These are phyloP conservation scores for Monilinia vaccinii-corymbosi DNA, from an alignment of 2,329 filamentous ascomycete genomes.

Conservation along the genomic window DNA sequence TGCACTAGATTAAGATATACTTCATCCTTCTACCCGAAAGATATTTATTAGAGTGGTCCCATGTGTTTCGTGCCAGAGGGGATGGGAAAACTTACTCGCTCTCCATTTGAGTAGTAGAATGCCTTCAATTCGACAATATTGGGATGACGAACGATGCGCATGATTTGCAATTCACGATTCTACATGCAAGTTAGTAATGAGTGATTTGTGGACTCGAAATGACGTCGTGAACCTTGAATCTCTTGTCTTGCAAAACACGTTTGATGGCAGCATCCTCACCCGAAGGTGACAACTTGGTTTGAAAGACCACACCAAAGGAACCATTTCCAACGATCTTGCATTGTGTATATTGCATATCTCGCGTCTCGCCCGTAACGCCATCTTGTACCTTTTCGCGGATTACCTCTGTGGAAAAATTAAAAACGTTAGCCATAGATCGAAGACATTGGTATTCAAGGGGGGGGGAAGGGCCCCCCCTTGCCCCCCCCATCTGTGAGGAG, in stretches of 20 bases:
- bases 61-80: slow-evolving; percentile 18
- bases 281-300: slow-evolving; percentile 96
- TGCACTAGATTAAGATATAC: slow-evolving; percentile 97
- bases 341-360: slow-evolving; percentile 96
- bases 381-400: slow-evolving; percentile 99
- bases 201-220: neutral
- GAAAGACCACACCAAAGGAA: slow-evolving; percentile 97
- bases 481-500: slow-evolving; percentile 11
- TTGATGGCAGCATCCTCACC: slow-evolving; percentile 99
- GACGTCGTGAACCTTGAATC: slow-evolving; percentile 76
- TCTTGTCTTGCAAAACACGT: slow-evolving; percentile 95
- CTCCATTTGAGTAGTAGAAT: slow-evolving; percentile 98
- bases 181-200: slow-evolving; percentile 35
- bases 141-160: slow-evolving; percentile 97
- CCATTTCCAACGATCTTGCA: slow-evolving; percentile 99
- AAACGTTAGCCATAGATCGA: slow-evolving; percentile 16
- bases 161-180: slow-evolving; percentile 99
- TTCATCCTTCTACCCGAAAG: slow-evolving; percentile 71
- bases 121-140: slow-evolving; percentile 99
- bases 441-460: neutral
- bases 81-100: slow-evolving; percentile 59
- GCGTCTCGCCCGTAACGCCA: slow-evolving; percentile 90
- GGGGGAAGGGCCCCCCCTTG: neutral
- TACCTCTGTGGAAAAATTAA: slow-evolving; percentile 61
- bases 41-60: slow-evolving; percentile 14